A percentile compares a stretch with the other conserved stretches of the same genome.
phyloP scores from a whole-genome alignment of 805 yeast genomes.

The Metschnikowia gruessii region DNA sequence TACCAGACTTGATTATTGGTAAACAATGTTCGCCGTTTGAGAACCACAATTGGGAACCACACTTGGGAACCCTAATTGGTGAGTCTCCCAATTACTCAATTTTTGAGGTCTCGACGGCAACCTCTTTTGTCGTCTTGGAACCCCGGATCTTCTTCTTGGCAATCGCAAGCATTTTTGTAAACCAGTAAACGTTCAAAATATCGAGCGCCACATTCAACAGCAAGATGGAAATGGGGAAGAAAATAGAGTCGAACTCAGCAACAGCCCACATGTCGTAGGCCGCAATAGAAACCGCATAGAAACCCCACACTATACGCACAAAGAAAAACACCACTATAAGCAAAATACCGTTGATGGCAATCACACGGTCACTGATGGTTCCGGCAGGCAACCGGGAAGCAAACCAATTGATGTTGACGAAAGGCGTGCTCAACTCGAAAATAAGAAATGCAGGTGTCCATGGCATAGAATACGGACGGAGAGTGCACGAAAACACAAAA shows the following conservation, averaged over 20 bases:
- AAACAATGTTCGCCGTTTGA: no score
- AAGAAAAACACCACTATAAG: slow-evolving; percentile 69
- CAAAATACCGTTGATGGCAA: slow-evolving; percentile 66
- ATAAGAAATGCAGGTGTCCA: slow-evolving; percentile 79
- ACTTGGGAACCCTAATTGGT: no score
- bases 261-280: slow-evolving; percentile 46
- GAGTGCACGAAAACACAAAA: slow-evolving; percentile 61
- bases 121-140: slow-evolving; percentile 2
- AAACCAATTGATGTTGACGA: slow-evolving; percentile 93
- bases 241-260: slow-evolving; percentile 42
- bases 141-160: slow-evolving; percentile 52
- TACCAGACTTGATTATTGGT: no score
- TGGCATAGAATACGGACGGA: slow-evolving; percentile 73
- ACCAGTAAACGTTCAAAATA: slow-evolving; percentile 78
- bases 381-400: slow-evolving; percentile 73
- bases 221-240: slow-evolving; percentile 51
- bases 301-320: slow-evolving; percentile 86
- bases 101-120: slow-evolving; percentile 11
- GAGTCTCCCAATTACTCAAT: slow-evolving; percentile 9
- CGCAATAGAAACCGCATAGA: slow-evolving; percentile 59
- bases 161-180: slow-evolving; percentile 74
- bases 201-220: slow-evolving; percentile 61
- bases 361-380: slow-evolving; percentile 50
- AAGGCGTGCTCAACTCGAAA: slow-evolving; percentile 90
- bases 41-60: no score